Evolutionary conservation across 257 asterid genomes (phyloP), one percentile per base, ranked within the genome.

Genomic region (Forsythia viridissima): DNA sequence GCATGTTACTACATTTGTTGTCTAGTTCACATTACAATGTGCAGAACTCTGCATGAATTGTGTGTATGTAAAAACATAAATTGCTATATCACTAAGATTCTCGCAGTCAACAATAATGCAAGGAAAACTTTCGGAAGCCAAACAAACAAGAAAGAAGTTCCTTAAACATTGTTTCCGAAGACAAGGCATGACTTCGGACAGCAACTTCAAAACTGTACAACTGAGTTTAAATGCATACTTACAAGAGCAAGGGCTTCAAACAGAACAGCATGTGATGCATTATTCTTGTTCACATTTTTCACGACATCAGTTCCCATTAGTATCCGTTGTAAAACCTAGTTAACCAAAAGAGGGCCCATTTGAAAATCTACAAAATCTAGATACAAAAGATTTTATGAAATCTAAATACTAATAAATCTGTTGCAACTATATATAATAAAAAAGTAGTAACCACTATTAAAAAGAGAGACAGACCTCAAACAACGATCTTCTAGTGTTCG

Each of bases 201-300:
- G 66, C 20, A 34, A 63, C 70, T 63, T 61, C 8, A 24, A 63
- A 21, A 10, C 70, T 21, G 38, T 63, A 30, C 40, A 63, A 59
- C 40, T 30, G 39, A 63, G 40, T 63, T 63, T 1, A 21, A 63
- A 63, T 10, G 70, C 40, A 63, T 30, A 80, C 92, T 88, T 90
- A 96, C 99, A 78, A 96, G 97, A 72, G 98, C 95, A 90, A 96
- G 99, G 74, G 99, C 98, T 88, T 96, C 99, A 75, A 96, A 96
- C 76, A 96, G 97, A 82, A 96, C 99, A 82, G 99, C 99, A 87
- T 96, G 99, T 39, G 99, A 96, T 70, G 99, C 99, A 86, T 96
- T 96, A 83, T 96, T 96, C 91, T 96, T 96, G 92, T 96, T 96
- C 85, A 96, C 99, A 85, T 96, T 96, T 88, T 96, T 96, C 89